Conservation (phyloP, 345 rosid species). For the Raphanus raphanistrum region DNA sequence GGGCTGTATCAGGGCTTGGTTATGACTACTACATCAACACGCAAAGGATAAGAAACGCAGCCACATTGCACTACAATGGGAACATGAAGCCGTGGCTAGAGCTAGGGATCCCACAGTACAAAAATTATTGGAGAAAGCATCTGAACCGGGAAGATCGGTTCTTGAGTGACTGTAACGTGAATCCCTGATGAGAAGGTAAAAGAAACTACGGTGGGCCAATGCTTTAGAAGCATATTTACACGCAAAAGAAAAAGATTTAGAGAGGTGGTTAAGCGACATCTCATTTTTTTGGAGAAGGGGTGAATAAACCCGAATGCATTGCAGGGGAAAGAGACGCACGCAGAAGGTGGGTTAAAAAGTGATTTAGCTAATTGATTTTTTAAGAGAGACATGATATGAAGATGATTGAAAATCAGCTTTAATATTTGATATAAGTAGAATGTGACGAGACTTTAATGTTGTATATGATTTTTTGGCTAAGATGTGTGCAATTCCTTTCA, state of each 20-base stretch:
- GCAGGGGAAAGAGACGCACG: constrained; percentile 27
- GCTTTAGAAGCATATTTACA: constrained; percentile 33
- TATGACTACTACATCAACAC: constrained; percentile 56
- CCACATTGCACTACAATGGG: constrained; percentile 86
- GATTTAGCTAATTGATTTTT: constrained; percentile 26
- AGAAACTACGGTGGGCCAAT: background rate
- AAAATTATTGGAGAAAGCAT: constrained; percentile 65
- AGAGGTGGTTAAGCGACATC: constrained; percentile 21
- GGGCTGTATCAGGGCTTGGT: constrained; percentile 86
- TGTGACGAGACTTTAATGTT: constrained; percentile 31
- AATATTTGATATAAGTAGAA: background rate
- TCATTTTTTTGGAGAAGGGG: constrained; percentile 35
- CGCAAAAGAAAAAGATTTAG: constrained; percentile 27
- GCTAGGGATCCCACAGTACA: constrained; percentile 79
- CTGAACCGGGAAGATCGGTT: constrained; percentile 61
- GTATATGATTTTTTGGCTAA: constrained; percentile 40
- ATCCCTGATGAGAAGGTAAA: constrained; percentile 44
- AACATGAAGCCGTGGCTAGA: constrained; percentile 99
- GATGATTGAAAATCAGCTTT: constrained; percentile 26
- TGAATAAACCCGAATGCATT: constrained; percentile 42
- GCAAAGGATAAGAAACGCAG: constrained; percentile 57
- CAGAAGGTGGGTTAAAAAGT: constrained; percentile 2
- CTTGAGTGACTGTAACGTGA: constrained; percentile 84
- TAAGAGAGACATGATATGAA: constrained; percentile 24
- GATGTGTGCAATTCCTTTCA: constrained; percentile 36